phyloP scores from a whole-genome alignment of 306 rosid genomes.

The barrel medic (Medicago truncatula) region MtrunA17r5.0-ANR NC_053049.1:33199501-33200000 shows the following conservation, averaged over 20 bases:
- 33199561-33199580: slow-evolving; percentile 30
- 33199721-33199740: slow-evolving; percentile 77
- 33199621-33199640: slow-evolving; percentile 26
- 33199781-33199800: slow-evolving; percentile 87
- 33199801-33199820: slow-evolving; percentile 89
- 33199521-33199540: slow-evolving; percentile 21
- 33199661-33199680: slow-evolving; percentile 32
- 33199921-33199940: slow-evolving; percentile 92
- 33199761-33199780: slow-evolving; percentile 90
- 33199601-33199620: slow-evolving; percentile 30
- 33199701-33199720: slow-evolving; percentile 82
- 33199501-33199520: slow-evolving; percentile 68
- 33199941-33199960: slow-evolving; percentile 68
- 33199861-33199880: slow-evolving; percentile 82
- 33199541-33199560: slow-evolving; percentile 26
- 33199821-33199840: slow-evolving; percentile 82
- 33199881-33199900: slow-evolving; percentile 89
- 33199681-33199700: slow-evolving; percentile 54
- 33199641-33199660: slow-evolving; percentile 4
- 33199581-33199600: slow-evolving; percentile 15
- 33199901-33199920: slow-evolving; percentile 96
- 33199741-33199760: slow-evolving; percentile 80
- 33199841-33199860: slow-evolving; percentile 76
- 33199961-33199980: slow-evolving; percentile 59
- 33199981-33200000: slow-evolving; percentile 58